These are phyloP conservation scores for Lophium mytilinum DNA, from an alignment of 495 filamentous ascomycete genomes.

Conservation along the genomic window DNA sequence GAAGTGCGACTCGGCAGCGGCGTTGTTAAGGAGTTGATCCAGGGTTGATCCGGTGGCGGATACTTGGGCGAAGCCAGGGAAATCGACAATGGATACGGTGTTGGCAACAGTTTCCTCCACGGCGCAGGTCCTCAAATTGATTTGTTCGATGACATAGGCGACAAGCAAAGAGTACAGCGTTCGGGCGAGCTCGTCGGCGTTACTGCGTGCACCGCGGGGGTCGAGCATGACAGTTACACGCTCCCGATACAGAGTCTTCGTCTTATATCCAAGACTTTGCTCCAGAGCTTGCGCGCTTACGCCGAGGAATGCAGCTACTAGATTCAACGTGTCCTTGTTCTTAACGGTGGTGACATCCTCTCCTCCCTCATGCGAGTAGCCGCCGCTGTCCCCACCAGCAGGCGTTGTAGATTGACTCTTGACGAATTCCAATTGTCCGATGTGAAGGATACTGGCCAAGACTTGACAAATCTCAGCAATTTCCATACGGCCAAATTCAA, in stretches of 20 bases:
- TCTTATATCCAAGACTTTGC: conserved; percentile 84
- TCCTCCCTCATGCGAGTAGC: conserved; percentile 90
- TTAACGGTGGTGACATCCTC: conserved; percentile 76
- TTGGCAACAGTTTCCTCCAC: conserved; percentile 82
- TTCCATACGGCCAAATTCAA: conserved; percentile 86
- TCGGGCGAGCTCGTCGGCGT: conserved; percentile 87
- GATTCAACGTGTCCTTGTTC: conserved; percentile 82
- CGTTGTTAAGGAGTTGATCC: conserved; percentile 91
- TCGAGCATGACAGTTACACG: conserved; percentile 96
- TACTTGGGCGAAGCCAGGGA: conserved; percentile 85
- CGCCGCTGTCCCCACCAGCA: conserved; percentile 82
- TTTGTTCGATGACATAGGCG: conserved; percentile 81
- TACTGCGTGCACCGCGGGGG: conserved; percentile 76
- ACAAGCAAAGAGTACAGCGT: conserved; percentile 94
- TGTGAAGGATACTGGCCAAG: conserved; percentile 82
- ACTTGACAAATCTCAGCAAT: conserved; percentile 97
- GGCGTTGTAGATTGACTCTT: conserved; percentile 69
- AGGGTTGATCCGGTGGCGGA: conserved; percentile 73
- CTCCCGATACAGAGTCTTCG: conserved; percentile 88
- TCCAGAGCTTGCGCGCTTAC: conserved; percentile 73
- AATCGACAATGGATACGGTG: conserved; percentile 91
- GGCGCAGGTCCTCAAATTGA: conserved; percentile 86
- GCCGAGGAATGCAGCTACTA: conserved; percentile 87
- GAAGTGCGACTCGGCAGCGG: conserved; percentile 83
- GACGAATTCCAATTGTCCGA: conserved; percentile 89